Base-by-base conservation (phyloP, 2,329 filamentous ascomycete species). In the Nigrospora oryzae region DNA sequence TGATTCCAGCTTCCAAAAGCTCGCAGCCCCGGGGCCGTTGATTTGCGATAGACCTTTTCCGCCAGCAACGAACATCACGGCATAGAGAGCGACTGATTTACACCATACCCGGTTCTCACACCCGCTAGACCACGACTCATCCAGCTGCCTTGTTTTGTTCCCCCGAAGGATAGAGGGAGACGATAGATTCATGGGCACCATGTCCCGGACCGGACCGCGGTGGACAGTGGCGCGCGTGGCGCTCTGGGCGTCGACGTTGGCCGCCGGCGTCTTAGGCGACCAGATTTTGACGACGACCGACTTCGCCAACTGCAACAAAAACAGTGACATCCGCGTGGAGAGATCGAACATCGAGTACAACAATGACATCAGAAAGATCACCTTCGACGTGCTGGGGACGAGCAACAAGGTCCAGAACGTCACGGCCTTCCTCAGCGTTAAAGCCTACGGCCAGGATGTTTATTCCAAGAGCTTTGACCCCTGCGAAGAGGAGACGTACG, bases 401-500 rank as follows among this genome's bases (percentile, higher is more conserved):
- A 96, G 86, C 61, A 65, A 67, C 44, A 78, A 77, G 60, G 65
- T 75, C 53, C 88, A 93, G 63, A 90, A 95, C 53, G 88, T 97
- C 48, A 86, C 77, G 45, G 90, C 89, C 13, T 69, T 68, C 3
- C 71, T 97, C 47, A 75, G 79, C 17, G 86, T 96, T 35, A 84
- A 75, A 23, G 91, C 91, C 10, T 97, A 97, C 59, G 93, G 93
- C 48, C 79, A 79, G 47, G 66, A 84, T 49, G 79, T 96, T 19
- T 97, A 94, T 66, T 72, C 75, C 35, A 86, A 87, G 48, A 69
- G 68, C 4, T 95, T 97, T 66, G 81, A 96, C 58, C 93, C 93
- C 33, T 98, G 93, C 64, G 76, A 82, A 15, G 54, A 67, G 2
- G 66, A 60, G 34, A 89, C 81, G 15, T 82, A 78, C 52, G 75